These are phyloP conservation scores for Ceriops zippeliana DNA, from an alignment of 345 rosid genomes.

Conservation along the genomic window DNA sequence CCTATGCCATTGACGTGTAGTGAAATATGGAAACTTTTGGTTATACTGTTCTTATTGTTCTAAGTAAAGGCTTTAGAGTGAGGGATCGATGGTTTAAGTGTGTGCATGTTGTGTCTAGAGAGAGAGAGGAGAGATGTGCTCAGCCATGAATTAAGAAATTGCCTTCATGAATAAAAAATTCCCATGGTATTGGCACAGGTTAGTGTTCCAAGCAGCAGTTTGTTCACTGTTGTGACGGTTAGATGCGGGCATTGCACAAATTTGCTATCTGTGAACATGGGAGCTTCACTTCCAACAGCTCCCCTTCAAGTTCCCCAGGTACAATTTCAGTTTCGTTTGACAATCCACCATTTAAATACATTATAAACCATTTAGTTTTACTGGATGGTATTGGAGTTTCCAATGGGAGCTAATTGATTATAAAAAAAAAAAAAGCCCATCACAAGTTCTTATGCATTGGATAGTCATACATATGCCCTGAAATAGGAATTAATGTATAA, in stretches of 20 bases:
- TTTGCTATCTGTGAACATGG: constrained; percentile 81
- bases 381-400: too few relatives aligned
- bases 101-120: too few relatives aligned
- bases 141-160: too few relatives aligned
- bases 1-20: too few relatives aligned
- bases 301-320: constrained; percentile 64
- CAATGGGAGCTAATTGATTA: too few relatives aligned
- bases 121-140: too few relatives aligned
- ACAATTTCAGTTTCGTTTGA: constrained; percentile 10
- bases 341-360: background rate
- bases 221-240: constrained; percentile 75
- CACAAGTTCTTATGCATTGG: too few relatives aligned
- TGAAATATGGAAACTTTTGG: background rate
- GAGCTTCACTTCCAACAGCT: constrained; percentile 51
- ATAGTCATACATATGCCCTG: too few relatives aligned
- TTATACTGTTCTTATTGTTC: background rate
- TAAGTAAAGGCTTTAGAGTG: background rate
- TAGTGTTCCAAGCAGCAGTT: constrained; percentile 71
- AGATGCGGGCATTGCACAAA: constrained; percentile 95
- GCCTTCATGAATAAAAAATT: too few relatives aligned
- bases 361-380: background rate
- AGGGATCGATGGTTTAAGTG: too few relatives aligned
- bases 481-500: too few relatives aligned
- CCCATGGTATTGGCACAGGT: constrained; percentile 55
- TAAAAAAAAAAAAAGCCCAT: too few relatives aligned